These are phyloP conservation scores for Scheffersomyces cryptocercus DNA, from an alignment of 1,139 yeast species.

Conservation along the genomic window DNA sequence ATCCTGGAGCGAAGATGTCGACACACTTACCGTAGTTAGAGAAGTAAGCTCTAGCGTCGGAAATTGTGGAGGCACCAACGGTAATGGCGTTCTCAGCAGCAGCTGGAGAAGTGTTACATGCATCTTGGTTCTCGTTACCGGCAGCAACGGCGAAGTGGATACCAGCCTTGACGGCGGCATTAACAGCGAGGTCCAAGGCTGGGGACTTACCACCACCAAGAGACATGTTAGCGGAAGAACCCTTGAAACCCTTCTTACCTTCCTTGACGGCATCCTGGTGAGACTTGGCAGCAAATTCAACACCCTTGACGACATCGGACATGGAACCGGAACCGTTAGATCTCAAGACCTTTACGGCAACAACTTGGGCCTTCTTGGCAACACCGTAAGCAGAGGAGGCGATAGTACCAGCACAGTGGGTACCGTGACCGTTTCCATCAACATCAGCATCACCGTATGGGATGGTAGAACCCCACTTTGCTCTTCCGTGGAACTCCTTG, in stretches of 20 bases:
- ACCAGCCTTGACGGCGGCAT: constrained; percentile 82
- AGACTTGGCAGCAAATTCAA: constrained; percentile 71
- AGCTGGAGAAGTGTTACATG: constrained; percentile 84
- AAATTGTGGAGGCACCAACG: constrained; percentile 79
- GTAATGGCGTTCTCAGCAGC: constrained; percentile 74
- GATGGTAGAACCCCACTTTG: constrained; percentile 89
- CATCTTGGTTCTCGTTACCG: constrained; percentile 84
- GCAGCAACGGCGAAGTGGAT: constrained; percentile 87
- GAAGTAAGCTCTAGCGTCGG: constrained; percentile 76
- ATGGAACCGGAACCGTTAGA: constrained; percentile 78
- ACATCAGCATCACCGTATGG: constrained; percentile 79
- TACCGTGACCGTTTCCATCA: constrained; percentile 96
- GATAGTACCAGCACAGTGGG: constrained; percentile 87
- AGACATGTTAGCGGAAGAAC: constrained; percentile 89
- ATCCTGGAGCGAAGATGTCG: constrained; percentile 84
- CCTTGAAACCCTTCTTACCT: constrained; percentile 67
- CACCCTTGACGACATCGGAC: constrained; percentile 82
- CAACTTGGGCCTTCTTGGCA: constrained; percentile 71
- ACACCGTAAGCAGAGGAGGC: constrained; percentile 77
- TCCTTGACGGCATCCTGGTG: constrained; percentile 60
- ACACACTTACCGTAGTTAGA: constrained; percentile 85
- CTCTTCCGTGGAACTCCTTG: constrained; percentile 88
- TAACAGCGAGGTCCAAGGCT: constrained; percentile 77
- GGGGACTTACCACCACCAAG: constrained; percentile 87
- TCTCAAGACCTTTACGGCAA: constrained; percentile 77